phyloP scores from a whole-genome alignment of 2,329 filamentous ascomycete species.

The Claviceps purpurea region DNA sequence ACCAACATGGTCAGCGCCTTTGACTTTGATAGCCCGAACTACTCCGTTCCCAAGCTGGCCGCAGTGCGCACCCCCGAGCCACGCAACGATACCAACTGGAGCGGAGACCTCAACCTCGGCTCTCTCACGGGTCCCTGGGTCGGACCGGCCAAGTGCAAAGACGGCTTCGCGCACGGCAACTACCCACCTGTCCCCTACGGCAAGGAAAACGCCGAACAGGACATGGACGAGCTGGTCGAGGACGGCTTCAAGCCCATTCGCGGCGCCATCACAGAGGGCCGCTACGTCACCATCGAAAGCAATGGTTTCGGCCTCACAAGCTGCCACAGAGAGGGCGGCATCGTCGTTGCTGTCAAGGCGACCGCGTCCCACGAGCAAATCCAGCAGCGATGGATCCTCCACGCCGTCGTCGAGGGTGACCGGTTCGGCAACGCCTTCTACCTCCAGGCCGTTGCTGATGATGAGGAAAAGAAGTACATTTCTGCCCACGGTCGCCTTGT shows the following conservation, averaged over 20 bases:
- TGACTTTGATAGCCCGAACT: conserved; percentile 25
- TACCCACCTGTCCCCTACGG: conserved; percentile 8
- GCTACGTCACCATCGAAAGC: conserved; percentile 35
- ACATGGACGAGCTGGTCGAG: conserved; percentile 62
- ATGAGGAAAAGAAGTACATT: conserved; percentile 11
- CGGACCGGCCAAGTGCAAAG: conserved; percentile 7
- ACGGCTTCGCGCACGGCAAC: conserved; percentile 17
- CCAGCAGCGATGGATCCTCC: conserved; percentile 34
- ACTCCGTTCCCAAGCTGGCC: conserved; percentile 6
- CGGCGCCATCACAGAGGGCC: conserved; percentile 38
- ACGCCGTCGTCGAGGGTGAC: conserved; percentile 20
- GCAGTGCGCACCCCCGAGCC: conserved; percentile 17
- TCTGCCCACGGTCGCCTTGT: conserved; percentile 1
- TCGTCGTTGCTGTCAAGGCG: conserved; percentile 4
- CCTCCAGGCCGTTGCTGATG: conserved; percentile 11
- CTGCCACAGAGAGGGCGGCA: conserved; percentile 12
- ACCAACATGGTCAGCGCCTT: conserved; percentile 20
- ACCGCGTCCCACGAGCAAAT: conserved; percentile 21
- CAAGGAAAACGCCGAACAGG: conserved; percentile 48
- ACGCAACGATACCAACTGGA: conserved; percentile 11
- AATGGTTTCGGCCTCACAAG: conserved; percentile 24
- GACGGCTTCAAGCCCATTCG: conserved; percentile 38
- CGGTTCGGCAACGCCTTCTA: conserved; percentile 11
- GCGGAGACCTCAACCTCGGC: conserved; percentile 8
- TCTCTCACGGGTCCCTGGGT: conserved; percentile 10